Base-by-base conservation (phyloP, 2,329 filamentous ascomycete species). In the Arachnomyces sp. region DNA sequence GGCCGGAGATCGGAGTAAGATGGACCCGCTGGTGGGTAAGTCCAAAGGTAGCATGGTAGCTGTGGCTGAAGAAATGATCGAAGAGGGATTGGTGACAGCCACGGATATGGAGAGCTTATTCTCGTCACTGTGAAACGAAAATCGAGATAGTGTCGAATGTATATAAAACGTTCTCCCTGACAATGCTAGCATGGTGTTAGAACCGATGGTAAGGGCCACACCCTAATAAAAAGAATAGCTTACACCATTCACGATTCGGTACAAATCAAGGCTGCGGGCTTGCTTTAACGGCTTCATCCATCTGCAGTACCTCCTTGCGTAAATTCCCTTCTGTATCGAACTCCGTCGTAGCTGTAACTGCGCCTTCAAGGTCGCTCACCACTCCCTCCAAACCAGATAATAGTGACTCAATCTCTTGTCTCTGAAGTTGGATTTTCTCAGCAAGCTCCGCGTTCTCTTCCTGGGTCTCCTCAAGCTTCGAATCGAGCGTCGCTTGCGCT, bases 341-440 rank as follows among this genome's bases (percentile, higher is more conserved):
- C 34, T 64, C 54, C 6, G 56, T 54, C 45, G 67, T 64, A 8
- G 66, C 64, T 15, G 59, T 56, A 18, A 66, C 65, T 34, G 69
- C 68, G 3, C 63, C 68, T 50, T 80, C 74, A 32, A 82, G 54
- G 56, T 81, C 78, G 21, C 59, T 60, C 34, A 81, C 69, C 9
- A 78, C 69, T 34, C 59, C 62, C 53, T 81, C 77, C 25, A 82
- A 55, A 13, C 71, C 67, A 13, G 63, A 60, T 14, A 82, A 59
- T 38, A 82, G 54, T 15, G 56, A 64, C 47, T 76, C 69, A 34
- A 82, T 78, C 50, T 82, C 76, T 34, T 63, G 59, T 43, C 75
- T 65, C 51, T 82, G 78, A 31, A 65, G 60, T 34, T 66, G 60
- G 4, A 82, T 66, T 7, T 64, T 68, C 36, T 68, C 65, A 30